A percentile compares a stretch with the other conserved stretches of the same genome.
These are phyloP conservation scores for Paracorniculantispora psalliotae DNA, from an alignment of 2,329 filamentous ascomycete species.

Conservation along the genomic window DNA sequence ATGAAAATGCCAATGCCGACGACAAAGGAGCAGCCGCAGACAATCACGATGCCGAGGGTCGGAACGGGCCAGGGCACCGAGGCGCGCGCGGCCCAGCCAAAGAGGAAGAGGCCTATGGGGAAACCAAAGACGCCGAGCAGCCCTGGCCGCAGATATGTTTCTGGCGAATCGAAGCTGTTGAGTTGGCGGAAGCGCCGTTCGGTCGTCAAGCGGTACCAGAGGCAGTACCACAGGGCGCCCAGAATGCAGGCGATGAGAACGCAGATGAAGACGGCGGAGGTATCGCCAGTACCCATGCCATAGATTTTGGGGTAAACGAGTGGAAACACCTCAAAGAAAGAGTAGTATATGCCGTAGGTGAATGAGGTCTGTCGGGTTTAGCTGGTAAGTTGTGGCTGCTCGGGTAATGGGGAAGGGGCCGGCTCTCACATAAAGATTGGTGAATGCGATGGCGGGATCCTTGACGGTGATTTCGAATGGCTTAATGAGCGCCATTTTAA, in stretches of 20 bases:
- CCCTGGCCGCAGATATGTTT: conserved; percentile 17
- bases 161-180: background rate
- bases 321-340: conserved; percentile 54
- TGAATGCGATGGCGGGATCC: conserved; percentile 37
- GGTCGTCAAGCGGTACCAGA: conserved; percentile 16
- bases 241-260: conserved; percentile 44
- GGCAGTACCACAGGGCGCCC: conserved; percentile 38
- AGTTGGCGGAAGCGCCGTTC: too few relatives aligned
- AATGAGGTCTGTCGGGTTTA: conserved; percentile 24
- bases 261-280: conserved; percentile 52
- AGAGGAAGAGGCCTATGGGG: conserved; percentile 63
- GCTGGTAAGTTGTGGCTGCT: background rate
- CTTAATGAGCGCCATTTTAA: conserved; percentile 18
- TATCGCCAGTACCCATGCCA: conserved; percentile 50
- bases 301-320: conserved; percentile 41
- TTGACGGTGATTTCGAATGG: conserved; percentile 28
- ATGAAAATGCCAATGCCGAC: conserved; percentile 18
- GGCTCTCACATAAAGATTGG: conserved; percentile 30
- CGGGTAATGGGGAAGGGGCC: background rate
- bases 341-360: conserved; percentile 39
- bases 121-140: conserved; percentile 53
- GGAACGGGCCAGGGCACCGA: conserved; percentile 55
- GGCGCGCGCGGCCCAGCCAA: conserved; percentile 63
- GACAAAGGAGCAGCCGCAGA: conserved; percentile 46
- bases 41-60: conserved; percentile 50